phyloP scores from a whole-genome alignment of 2,329 filamentous ascomycete species.

The Aspergillus sp. region DNA sequence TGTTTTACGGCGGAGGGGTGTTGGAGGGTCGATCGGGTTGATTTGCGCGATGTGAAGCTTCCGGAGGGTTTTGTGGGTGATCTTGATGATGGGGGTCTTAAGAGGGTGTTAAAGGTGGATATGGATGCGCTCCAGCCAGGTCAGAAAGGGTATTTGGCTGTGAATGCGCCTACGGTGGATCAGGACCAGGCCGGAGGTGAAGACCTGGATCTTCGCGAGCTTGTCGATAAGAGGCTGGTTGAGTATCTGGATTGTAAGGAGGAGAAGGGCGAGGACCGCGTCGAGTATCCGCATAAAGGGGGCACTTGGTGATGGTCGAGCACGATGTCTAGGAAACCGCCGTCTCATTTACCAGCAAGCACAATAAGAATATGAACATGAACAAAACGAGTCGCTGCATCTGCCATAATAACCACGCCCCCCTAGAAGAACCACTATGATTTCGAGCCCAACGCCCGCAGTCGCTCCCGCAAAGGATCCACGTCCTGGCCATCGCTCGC shows the following conservation, averaged over 20 bases:
- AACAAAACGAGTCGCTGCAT: too few relatives aligned
- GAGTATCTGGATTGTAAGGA: constrained; percentile 1
- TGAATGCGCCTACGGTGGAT: constrained; percentile 1
- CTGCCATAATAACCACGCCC: too few relatives aligned
- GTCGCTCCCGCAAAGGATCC: constrained; percentile 20
- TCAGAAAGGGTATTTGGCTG: neutral
- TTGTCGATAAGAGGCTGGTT: neutral
- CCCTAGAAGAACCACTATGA: constrained; percentile 5
- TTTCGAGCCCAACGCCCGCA: constrained; percentile 17
- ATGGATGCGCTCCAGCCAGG: neutral
- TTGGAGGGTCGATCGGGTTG: neutral
- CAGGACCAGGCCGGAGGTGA: neutral
- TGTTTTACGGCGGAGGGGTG: neutral
- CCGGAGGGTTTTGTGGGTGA: neutral
- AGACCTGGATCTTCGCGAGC: neutral
- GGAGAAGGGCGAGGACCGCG: neutral
- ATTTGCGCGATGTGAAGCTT: neutral
- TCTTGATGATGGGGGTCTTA: too few relatives aligned
- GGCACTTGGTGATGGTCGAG: constrained; percentile 1
- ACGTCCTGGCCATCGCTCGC: constrained; percentile 18
- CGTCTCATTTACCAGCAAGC: too few relatives aligned
- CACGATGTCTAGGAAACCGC: too few relatives aligned
- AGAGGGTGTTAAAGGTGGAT: neutral
- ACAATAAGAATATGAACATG: too few relatives aligned
- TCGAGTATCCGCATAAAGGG: neutral